Base-by-base conservation (phyloP, 306 rosid species). In the Oemleria cerasiformis region DNA sequence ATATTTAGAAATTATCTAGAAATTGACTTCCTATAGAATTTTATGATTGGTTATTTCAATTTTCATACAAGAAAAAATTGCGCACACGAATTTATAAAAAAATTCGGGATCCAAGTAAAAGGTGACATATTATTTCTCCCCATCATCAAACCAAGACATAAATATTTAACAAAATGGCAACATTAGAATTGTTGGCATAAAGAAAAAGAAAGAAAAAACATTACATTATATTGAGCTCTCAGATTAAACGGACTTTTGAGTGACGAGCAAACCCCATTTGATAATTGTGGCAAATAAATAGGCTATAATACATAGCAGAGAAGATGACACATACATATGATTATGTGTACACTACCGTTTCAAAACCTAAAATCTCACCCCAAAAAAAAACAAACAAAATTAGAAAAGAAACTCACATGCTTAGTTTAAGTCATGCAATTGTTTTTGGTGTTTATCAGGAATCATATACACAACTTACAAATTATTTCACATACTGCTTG, bases 291-390 rank as follows among this genome's bases (percentile, higher is more conserved):
- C 49, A 50, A 66, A 66, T 12, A 36, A 19, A 59, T 0, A n/a
- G 4, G 58, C 75, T 70, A 70, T 74, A 79, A 49, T 23, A 53
- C 41, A 13, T 10, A 1, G 42, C 34, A 21, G 16, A 16, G 9
- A 5, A 8, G n/a, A 36, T 49, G 11, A 21, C n/a, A 47, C 17
- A 47, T 39, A 23, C 9, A 68, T 0, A 13, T 30, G 4, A 30
- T 38, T 57, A 72, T 44, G 63, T n/a, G 56, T 61, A 71, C 86
- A 78, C 38, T 71, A 57, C 79, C 80, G 5, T 71, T 80, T n/a
- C 61, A 56, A 70, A 55, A 70, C 38, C 77, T 63, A 67, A 73
- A 60, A 47, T 72, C 42, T 68, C 53, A 0, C 12, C 12, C 34
- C 71, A 78, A 72, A 74, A 78, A 53, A 74, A 55, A 10, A 55